Evolutionary conservation across 805 yeast genomes (phyloP).

Genomic region (Starmerella sp.): DNA sequence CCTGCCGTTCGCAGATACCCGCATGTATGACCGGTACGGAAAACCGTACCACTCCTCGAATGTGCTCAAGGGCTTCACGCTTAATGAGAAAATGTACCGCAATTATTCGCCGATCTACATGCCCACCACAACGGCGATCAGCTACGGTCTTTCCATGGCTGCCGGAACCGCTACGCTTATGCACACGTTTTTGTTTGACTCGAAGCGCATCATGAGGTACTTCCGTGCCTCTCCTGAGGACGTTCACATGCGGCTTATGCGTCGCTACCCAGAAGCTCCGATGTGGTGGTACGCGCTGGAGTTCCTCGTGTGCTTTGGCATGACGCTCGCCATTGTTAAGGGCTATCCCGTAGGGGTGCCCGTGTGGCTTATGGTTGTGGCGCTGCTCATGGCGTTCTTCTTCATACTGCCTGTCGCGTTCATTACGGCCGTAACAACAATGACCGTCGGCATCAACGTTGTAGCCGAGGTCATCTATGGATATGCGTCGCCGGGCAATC

Average conservation of each 20-base stretch:
- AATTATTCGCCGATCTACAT: slow-evolving; percentile 54
- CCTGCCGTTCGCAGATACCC: slow-evolving; percentile 41
- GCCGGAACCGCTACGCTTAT: slow-evolving; percentile 50
- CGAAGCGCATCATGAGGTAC: slow-evolving; percentile 42
- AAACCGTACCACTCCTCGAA: slow-evolving; percentile 39
- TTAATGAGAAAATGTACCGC: slow-evolving; percentile 40
- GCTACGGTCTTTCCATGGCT: slow-evolving; percentile 54
- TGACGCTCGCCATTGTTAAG: slow-evolving; percentile 24
- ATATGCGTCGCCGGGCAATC: slow-evolving; percentile 49
- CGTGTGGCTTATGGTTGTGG: slow-evolving; percentile 34
- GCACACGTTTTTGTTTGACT: slow-evolving; percentile 49
- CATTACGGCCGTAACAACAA: slow-evolving; percentile 53
- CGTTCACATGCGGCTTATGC: slow-evolving; percentile 48
- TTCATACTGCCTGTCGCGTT: slow-evolving; percentile 53
- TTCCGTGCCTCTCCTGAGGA: slow-evolving; percentile 38
- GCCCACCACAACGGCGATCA: slow-evolving; percentile 46
- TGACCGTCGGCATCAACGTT: slow-evolving; percentile 47
- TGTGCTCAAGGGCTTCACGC: slow-evolving; percentile 37
- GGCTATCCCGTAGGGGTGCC: slow-evolving; percentile 32
- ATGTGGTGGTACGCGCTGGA: slow-evolving; percentile 48
- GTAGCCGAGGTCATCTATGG: slow-evolving; percentile 56
- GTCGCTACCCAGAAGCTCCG: slow-evolving; percentile 47
- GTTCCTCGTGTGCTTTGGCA: slow-evolving; percentile 26
- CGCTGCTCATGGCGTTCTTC: slow-evolving; percentile 43
- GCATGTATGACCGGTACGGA: slow-evolving; percentile 43